phyloP scores from a whole-genome alignment of 2,329 filamentous ascomycete genomes.

The Verticillium nubilum region DNA sequence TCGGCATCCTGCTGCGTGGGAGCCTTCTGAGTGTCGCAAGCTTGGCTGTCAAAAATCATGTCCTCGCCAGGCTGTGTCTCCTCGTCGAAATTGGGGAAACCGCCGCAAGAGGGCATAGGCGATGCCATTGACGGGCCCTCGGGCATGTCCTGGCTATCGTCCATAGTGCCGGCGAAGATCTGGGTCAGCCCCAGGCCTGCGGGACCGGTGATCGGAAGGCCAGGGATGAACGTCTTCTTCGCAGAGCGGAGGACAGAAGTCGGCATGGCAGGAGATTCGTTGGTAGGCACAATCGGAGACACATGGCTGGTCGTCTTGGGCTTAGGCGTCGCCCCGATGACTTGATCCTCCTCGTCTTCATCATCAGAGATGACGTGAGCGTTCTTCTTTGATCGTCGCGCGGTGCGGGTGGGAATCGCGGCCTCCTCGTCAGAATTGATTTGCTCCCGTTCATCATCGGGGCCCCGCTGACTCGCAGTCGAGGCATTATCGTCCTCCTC shows the following conservation, averaged over 20 bases:
- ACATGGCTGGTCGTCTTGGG: slow-evolving; percentile 33
- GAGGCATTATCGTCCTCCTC: slow-evolving; percentile 20
- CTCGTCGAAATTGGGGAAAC: slow-evolving; percentile 53
- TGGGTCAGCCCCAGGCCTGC: slow-evolving; percentile 75
- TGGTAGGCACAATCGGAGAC: slow-evolving; percentile 36
- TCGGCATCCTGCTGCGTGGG: slow-evolving; percentile 28
- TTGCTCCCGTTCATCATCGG: slow-evolving; percentile 15
- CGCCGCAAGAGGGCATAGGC: slow-evolving; percentile 52
- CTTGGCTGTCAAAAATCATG: slow-evolving; percentile 43
- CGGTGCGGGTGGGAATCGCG: slow-evolving; percentile 31
- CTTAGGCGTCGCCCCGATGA: slow-evolving; percentile 41
- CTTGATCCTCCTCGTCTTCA: slow-evolving; percentile 47
- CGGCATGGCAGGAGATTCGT: slow-evolving; percentile 48
- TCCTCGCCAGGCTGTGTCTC: slow-evolving; percentile 49
- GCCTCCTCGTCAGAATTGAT: slow-evolving; percentile 33
- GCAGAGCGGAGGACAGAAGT: slow-evolving; percentile 63
- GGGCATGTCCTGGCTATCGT: slow-evolving; percentile 45
- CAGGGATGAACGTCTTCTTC: slow-evolving; percentile 65
- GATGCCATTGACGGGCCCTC: slow-evolving; percentile 32
- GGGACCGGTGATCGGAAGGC: slow-evolving; percentile 54
- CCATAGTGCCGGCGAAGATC: slow-evolving; percentile 87
- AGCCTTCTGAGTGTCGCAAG: slow-evolving; percentile 26
- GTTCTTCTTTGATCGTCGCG: slow-evolving; percentile 46
- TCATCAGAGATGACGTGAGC: slow-evolving; percentile 57
- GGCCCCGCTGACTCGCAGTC: slow-evolving; percentile 17